Conservation (phyloP, 2,329 filamentous ascomycete species). For the Aureobasidium uvarum region DNA sequence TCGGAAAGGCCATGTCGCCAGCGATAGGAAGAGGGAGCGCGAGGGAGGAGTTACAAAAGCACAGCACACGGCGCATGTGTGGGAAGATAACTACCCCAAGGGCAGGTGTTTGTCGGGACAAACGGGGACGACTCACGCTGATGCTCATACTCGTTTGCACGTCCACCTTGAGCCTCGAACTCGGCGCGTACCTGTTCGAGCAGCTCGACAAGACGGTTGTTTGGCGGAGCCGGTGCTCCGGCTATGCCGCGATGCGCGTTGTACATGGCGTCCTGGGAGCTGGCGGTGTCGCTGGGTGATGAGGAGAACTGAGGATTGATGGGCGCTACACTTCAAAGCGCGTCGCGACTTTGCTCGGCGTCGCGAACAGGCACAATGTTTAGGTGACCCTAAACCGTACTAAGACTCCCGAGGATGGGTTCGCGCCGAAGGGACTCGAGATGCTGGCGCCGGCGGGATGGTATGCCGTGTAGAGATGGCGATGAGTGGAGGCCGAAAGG, state of each 20-base stretch:
- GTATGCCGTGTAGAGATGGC: not conserved
- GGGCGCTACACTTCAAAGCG: not conserved
- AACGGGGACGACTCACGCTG: slow-evolving; percentile 67
- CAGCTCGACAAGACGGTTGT: slow-evolving; percentile 79
- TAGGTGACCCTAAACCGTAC: slow-evolving; percentile 6
- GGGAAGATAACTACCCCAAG: not conserved
- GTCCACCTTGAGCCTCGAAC: slow-evolving; percentile 73
- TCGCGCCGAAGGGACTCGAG: slow-evolving; percentile 1
- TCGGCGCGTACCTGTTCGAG: slow-evolving; percentile 87
- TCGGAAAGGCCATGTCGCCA: slow-evolving; percentile 13
- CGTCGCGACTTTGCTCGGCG: slow-evolving; percentile 19
- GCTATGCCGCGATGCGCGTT: slow-evolving; percentile 81
- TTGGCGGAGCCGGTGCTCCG: slow-evolving; percentile 56
- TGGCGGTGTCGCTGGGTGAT: not conserved
- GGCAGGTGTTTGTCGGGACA: slow-evolving; percentile 10
- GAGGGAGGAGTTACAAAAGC: not conserved
- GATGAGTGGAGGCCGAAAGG: slow-evolving; percentile 9
- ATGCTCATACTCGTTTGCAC: slow-evolving; percentile 84
- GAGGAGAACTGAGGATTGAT: not conserved
- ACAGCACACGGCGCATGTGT: not conserved
- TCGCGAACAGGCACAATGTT: slow-evolving; percentile 14
- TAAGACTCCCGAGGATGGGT: not conserved
- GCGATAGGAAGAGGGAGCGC: not conserved
- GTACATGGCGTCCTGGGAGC: slow-evolving; percentile 64
- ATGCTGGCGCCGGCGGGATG: not conserved